phyloP scores from a whole-genome alignment of 108 stramenopile genomes.

The Nitzschia sp. region DNA sequence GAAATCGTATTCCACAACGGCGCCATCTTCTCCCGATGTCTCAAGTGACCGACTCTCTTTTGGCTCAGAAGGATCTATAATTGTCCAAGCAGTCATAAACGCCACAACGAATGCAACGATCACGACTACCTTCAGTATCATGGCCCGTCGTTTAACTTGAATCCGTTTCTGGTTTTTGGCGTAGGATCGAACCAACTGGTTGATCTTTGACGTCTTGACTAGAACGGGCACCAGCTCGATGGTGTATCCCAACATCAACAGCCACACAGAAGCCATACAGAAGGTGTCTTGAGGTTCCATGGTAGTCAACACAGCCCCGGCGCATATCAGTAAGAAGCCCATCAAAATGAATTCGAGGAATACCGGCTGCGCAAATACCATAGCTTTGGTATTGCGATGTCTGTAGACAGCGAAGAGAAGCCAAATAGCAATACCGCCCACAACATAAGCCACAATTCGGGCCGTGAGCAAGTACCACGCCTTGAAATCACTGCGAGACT shows the following conservation, averaged over 20 bases:
- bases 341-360: conserved; percentile 35
- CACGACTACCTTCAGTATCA: conserved; percentile 15
- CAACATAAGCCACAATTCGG: background rate
- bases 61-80: conserved; percentile 14
- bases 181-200: conserved; percentile 23
- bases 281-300: background rate
- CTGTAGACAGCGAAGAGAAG: conserved; percentile 4
- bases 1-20: conserved; percentile 6
- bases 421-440: conserved; percentile 14
- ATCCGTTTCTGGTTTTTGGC: conserved; percentile 35
- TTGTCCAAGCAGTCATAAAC: conserved; percentile 28
- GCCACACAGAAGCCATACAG: conserved; percentile 43
- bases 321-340: conserved; percentile 32
- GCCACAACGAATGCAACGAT: conserved; percentile 17
- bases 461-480: background rate
- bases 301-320: conserved; percentile 28
- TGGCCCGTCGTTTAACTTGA: conserved; percentile 8
- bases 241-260: conserved; percentile 46
- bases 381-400: conserved; percentile 25
- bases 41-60: background rate
- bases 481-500: background rate
- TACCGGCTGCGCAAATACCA: conserved; percentile 38
- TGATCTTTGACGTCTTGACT: conserved; percentile 46
- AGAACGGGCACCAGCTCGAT: conserved; percentile 45
- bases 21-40: background rate